Evolutionary conservation across 805 yeast species (phyloP).

Genomic region (Starmerella potacharoeniae): DNA sequence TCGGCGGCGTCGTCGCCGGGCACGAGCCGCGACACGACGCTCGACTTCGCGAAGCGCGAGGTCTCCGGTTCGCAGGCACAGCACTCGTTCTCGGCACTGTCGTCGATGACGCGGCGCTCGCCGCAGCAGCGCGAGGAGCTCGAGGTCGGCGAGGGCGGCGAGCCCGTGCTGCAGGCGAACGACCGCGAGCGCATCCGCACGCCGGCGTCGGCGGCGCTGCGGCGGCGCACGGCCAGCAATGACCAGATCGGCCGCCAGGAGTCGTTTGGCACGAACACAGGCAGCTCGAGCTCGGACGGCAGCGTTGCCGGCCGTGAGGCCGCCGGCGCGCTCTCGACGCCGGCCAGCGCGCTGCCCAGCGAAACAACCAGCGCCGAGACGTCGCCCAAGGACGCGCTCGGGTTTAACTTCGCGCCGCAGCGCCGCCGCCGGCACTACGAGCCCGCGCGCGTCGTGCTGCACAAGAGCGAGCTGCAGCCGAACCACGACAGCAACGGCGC

Average conservation of each 20-base stretch:
- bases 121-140: slow-evolving; percentile 6
- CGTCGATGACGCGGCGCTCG: slow-evolving; percentile 14
- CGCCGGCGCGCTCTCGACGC: slow-evolving; percentile 1
- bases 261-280: slow-evolving; percentile 10
- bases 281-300: slow-evolving; percentile 9
- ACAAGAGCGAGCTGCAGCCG: slow-evolving; percentile 13
- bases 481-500: neutral
- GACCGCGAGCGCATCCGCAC: slow-evolving; percentile 28
- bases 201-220: slow-evolving; percentile 27
- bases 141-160: slow-evolving; percentile 7
- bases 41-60: slow-evolving; percentile 22
- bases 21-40: neutral
- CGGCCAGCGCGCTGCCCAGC: neutral
- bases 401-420: slow-evolving; percentile 4
- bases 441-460: slow-evolving; percentile 24
- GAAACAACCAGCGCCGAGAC: neutral
- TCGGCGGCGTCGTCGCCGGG: neutral
- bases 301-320: slow-evolving; percentile 3
- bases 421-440: slow-evolving; percentile 18
- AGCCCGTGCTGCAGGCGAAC: slow-evolving; percentile 21
- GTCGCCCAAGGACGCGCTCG: neutral
- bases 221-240: slow-evolving; percentile 17
- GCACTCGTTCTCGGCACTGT: slow-evolving; percentile 16
- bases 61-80: slow-evolving; percentile 11
- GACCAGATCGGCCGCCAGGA: slow-evolving; percentile 25